Evolutionary conservation across 2,329 filamentous ascomycete genomes (phyloP).

Genomic region (Neopestalotiopsis clavispora): DNA sequence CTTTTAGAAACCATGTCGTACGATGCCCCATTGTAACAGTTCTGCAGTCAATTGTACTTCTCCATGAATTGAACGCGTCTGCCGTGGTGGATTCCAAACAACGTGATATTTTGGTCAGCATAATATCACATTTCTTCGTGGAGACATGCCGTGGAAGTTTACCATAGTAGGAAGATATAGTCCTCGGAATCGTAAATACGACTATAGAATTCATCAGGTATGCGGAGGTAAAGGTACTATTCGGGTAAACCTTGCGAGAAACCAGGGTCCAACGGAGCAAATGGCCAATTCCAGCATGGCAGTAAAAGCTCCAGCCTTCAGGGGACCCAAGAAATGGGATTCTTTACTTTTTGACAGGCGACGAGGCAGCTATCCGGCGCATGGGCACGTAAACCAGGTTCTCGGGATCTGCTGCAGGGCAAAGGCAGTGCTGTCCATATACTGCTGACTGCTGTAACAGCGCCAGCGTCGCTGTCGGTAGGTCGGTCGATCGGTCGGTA

Average conservation of each 20-base stretch:
- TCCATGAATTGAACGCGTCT: not conserved
- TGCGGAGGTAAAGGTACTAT: conserved; percentile 7
- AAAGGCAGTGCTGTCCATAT: not conserved
- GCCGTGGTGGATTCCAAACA: not conserved
- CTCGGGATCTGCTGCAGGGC: conserved; percentile 29
- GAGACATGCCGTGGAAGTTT: not conserved
- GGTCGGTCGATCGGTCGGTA: conserved; percentile 12
- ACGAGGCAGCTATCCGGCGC: not conserved
- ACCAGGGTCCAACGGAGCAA: conserved; percentile 10
- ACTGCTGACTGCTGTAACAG: not conserved
- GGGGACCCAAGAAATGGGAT: conserved; percentile 5
- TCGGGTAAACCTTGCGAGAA: conserved; percentile 20
- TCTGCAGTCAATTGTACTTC: not conserved
- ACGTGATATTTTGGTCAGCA: not conserved
- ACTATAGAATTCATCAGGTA: not conserved
- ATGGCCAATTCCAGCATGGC: conserved; percentile 2
- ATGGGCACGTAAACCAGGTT: conserved; percentile 23
- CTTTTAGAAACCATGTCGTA: not conserved
- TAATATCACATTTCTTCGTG: not conserved
- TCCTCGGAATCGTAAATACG: not conserved
- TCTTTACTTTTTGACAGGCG: conserved; percentile 10
- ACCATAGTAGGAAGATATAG: not conserved
- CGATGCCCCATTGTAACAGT: not conserved
- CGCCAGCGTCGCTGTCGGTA: not conserved
- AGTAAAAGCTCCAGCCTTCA: not conserved